Percentiles rank a stretch among this genome's conserved stretches.
Conservation (phyloP, 2,329 filamentous ascomycete species). For the Alternaria panax region DNA sequence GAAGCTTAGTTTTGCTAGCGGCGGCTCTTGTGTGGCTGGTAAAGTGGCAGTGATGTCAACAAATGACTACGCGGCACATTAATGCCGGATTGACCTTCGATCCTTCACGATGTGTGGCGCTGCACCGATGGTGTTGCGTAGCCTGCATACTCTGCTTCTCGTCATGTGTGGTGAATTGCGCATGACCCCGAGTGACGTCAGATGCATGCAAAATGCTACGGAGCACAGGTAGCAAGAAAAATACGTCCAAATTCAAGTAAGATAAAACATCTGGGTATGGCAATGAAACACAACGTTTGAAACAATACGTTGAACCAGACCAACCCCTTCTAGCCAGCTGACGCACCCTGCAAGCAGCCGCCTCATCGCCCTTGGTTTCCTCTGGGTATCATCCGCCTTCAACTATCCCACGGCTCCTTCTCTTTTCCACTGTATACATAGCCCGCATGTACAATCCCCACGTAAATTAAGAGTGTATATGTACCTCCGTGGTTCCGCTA, state of each 20-base stretch:
- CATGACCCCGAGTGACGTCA: constrained; percentile 2
- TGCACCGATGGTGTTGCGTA: neutral
- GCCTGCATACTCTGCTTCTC: neutral
- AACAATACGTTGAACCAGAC: neutral
- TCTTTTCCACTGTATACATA: neutral
- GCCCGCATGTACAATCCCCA: neutral
- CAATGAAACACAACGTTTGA: neutral
- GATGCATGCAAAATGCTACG: neutral
- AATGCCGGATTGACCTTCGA: constrained; percentile 5
- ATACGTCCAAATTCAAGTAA: neutral
- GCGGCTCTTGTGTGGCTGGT: constrained; percentile 28
- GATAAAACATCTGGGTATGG: neutral
- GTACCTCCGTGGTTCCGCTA: constrained; percentile 57
- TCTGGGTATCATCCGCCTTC: constrained; percentile 19
- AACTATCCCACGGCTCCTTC: neutral
- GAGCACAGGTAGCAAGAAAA: neutral
- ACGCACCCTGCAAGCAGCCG: neutral
- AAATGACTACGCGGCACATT: constrained; percentile 9
- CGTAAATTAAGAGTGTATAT: constrained; percentile 45
- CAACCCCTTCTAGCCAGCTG: neutral
- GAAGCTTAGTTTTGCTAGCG: constrained; percentile 28
- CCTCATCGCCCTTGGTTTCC: neutral
- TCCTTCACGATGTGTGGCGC: constrained; percentile 7
- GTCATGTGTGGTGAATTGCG: neutral
- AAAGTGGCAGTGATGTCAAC: constrained; percentile 21